Percentiles rank a stretch among this genome's conserved stretches.
phyloP scores from a whole-genome alignment of 768 basidiomycete species.

The Termitomyces sp. region DNA sequence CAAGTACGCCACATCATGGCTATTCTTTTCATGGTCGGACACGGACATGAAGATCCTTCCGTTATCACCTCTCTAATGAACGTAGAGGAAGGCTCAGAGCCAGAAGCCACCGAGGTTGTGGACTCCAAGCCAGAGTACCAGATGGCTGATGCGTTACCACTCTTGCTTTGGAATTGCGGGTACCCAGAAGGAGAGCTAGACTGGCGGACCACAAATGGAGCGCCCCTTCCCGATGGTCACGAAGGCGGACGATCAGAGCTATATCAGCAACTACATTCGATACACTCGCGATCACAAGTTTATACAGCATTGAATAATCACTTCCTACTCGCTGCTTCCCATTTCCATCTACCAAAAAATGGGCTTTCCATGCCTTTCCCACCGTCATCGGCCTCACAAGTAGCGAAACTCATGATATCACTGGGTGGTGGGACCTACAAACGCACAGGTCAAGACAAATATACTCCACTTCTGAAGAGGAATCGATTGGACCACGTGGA shows the following conservation, averaged over 20 bases:
- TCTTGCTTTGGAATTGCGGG: constrained; percentile 88
- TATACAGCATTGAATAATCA: constrained; percentile 61
- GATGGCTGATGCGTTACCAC: constrained; percentile 90
- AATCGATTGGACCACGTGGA: constrained; percentile 69
- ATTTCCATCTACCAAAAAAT: constrained; percentile 37
- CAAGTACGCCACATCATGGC: constrained; percentile 96
- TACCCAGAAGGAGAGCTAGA: constrained; percentile 63
- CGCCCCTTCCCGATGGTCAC: constrained; percentile 13
- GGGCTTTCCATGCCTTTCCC: constrained; percentile 28
- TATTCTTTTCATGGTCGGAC: constrained; percentile 82
- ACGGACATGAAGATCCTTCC: constrained; percentile 69
- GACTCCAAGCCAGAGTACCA: constrained; percentile 83
- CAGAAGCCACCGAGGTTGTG: constrained; percentile 43
- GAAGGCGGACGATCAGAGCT: constrained; percentile 32
- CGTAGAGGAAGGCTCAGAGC: constrained; percentile 45
- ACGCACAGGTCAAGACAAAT: constrained; percentile 47
- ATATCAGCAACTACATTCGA: constrained; percentile 49
- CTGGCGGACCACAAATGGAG: constrained; percentile 55
- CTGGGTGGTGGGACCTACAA: constrained; percentile 70
- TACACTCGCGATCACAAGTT: constrained; percentile 59
- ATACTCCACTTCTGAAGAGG: constrained; percentile 64
- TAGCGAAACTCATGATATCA: constrained; percentile 42
- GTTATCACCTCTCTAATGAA: constrained; percentile 76
- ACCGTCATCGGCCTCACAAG: neutral
- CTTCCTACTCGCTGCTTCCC: constrained; percentile 56